Evolutionary conservation across 805 yeast species (phyloP), one percentile per base, ranked within the genome.

Genomic region (Candida tammaniensis): DNA sequence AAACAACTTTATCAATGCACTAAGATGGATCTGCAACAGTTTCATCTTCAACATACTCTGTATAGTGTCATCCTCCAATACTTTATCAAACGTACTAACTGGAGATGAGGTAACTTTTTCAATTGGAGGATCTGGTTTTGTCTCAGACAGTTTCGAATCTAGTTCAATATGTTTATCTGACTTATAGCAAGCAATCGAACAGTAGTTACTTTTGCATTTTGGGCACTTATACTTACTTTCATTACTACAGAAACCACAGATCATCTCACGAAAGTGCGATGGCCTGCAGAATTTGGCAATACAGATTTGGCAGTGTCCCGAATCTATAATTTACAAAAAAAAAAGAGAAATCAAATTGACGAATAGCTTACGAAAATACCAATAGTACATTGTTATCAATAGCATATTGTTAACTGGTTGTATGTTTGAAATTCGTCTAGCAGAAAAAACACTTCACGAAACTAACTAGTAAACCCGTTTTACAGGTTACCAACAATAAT

Each of bases 111-210:
- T 18, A 10, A 3, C 17, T 17, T n/a, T 11, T 20, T 19, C 12
- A 5, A 17, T 22, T 3, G 23, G 16, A 13, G 12, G 20, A 11
- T 33, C 27, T 21, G 17, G 26, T 20, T 11, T 11, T 27, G 14
- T 30, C 16, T 7, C 34, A 20, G 3, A 24, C 10, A 3, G 7
- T 11, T 13, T 19, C 23, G 31, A 19, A 30, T 38, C 11, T 20
- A 21, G 6, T 7, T 33, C 32, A 31, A 24, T 28, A 27, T 36
- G 35, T 3, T 20, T 16, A 4, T 12, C 10, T 13, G 35, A 35
- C 47, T 80, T 83, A 56, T 64, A 84, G 47, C 95, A 85, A 2
- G 36, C 48, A 5, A 85, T 47, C 1, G 84, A 75, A 52, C 94
- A 85, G 43, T 67, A 67, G 5, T 52, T 68, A 38, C 54, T 37